phyloP scores from a whole-genome alignment of 148 eudicot species.

The Silene uniflora region DNA sequence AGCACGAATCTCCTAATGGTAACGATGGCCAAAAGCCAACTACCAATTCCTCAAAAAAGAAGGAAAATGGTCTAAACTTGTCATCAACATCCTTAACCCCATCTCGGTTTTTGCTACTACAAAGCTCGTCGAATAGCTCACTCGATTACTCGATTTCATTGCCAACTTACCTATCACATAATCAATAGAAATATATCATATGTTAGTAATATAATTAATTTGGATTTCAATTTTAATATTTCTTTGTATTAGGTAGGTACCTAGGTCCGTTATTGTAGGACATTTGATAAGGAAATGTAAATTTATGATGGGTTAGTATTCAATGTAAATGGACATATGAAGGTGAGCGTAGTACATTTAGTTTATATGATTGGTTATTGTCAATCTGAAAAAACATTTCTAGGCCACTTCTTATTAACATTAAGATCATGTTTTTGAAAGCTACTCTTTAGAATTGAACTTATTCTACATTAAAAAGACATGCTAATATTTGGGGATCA shows the following conservation, averaged over 20 bases:
- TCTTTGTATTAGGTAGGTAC: slow-evolving; percentile 11
- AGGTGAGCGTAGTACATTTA: slow-evolving; percentile 13
- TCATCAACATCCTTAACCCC: slow-evolving; percentile 47
- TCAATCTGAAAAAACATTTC: not conserved
- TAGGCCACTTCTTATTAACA: not conserved
- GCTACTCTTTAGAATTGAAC: not conserved
- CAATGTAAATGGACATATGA: slow-evolving; percentile 13
- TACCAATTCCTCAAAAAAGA: slow-evolving; percentile 18
- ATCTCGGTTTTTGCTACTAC: slow-evolving; percentile 43
- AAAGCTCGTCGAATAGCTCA: slow-evolving; percentile 58
- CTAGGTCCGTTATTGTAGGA: slow-evolving; percentile 11
- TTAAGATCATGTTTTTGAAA: not conserved
- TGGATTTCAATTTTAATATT: not conserved
- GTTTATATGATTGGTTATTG: slow-evolving; percentile 8
- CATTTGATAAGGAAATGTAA: slow-evolving; percentile 23
- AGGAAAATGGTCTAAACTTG: slow-evolving; percentile 24
- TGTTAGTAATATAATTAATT: not conserved
- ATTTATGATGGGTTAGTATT: slow-evolving; percentile 12
- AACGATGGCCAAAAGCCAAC: slow-evolving; percentile 41
- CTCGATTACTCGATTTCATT: slow-evolving; percentile 64
- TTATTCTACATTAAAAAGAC: not conserved
- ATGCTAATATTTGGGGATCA: not conserved
- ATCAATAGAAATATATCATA: slow-evolving; percentile 15
- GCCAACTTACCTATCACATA: slow-evolving; percentile 29
- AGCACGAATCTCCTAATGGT: slow-evolving; percentile 44